Evolutionary conservation across 1,139 yeast genomes (phyloP), one percentile per base, ranked within the genome.

Genomic region (Scheffersomyces cryptocercus): DNA sequence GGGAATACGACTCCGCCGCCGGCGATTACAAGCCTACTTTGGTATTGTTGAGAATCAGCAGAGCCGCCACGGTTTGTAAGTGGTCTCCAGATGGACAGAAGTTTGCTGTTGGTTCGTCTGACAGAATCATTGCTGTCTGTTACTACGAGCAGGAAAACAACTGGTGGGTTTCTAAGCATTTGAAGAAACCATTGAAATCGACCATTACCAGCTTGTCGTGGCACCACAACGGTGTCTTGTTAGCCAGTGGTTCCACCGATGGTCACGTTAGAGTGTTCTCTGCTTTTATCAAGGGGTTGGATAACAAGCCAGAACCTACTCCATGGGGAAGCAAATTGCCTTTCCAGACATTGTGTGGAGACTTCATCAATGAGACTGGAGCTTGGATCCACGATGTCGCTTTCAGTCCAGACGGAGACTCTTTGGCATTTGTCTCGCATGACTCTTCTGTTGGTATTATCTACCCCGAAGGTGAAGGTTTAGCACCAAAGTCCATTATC

Each of bases 141-240:
- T 93, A 91, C 69, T 93, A 88, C 65, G 99, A 95, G 65, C 87
- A 79, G 50, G 97, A 91, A 59, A 93, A 93, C 65, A 96, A 95
- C 64, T 95, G 99, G 99, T 95, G 99, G 99, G 91, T 93, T 41
- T 89, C 98, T 15, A 93, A 91, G 68, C 99, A 93, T 69, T 82
- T 95, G 68, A 90, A 90, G 74, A 89, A 88, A 67, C 97, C 97
- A 13, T 76, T 91, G 55, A 85, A 87, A 62, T 88, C 97, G 9
- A 89, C 98, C 35, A 79, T 93, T 54, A 78, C 93, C 53, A 78
- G 88, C 36, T 76, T 93, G 42, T 86, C 85, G 49, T 95, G 99
- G 99, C 99, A 95, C 64, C 93, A 91, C 46, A 95, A 95, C 66
- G 86, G 85, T 54, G 95, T 93, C 14, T 73, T 95, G 49, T 73